phyloP scores from a whole-genome alignment of 2,329 filamentous ascomycete species.

The Pyrenochaeta sp. region DNA sequence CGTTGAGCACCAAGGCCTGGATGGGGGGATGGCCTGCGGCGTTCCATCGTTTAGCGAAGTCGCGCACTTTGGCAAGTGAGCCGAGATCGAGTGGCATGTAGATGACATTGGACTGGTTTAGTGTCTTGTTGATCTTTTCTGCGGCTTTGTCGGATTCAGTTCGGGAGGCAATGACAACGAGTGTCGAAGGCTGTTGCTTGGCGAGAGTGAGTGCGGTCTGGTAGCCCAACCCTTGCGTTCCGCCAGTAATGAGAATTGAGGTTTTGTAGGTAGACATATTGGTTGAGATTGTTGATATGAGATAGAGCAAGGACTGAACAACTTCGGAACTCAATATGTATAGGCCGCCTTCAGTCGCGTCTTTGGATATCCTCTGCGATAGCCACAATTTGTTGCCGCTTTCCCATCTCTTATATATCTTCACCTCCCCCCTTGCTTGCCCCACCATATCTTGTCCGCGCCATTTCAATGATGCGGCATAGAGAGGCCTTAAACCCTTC shows the following conservation, averaged over 20 bases:
- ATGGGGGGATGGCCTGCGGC: conserved; percentile 52
- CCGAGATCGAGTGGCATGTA: conserved; percentile 58
- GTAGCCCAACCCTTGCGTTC: conserved; percentile 35
- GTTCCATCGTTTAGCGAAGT: conserved; percentile 52
- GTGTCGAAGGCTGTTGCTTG: conserved; percentile 19
- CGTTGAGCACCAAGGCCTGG: conserved; percentile 58
- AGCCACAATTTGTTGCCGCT: too few species aligned
- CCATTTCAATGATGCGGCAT: not conserved
- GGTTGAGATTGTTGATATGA: not conserved
- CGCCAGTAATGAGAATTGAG: conserved; percentile 39
- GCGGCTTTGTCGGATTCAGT: conserved; percentile 55
- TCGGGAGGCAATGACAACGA: conserved; percentile 37
- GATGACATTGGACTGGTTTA: conserved; percentile 52
- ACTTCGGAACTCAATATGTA: not conserved
- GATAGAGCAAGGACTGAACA: not conserved
- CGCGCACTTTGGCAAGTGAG: conserved; percentile 51
- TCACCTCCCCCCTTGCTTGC: not conserved
- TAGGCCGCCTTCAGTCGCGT: not conserved
- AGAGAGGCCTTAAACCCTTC: not conserved
- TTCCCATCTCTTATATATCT: not conserved
- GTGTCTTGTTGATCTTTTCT: conserved; percentile 53
- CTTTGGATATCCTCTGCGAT: not conserved
- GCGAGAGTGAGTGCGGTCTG: conserved; percentile 27
- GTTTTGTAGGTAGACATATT: conserved; percentile 45
- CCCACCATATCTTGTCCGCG: not conserved